Conservation (phyloP, 176 grass and related monocot species). For the Areca catechu region DNA sequence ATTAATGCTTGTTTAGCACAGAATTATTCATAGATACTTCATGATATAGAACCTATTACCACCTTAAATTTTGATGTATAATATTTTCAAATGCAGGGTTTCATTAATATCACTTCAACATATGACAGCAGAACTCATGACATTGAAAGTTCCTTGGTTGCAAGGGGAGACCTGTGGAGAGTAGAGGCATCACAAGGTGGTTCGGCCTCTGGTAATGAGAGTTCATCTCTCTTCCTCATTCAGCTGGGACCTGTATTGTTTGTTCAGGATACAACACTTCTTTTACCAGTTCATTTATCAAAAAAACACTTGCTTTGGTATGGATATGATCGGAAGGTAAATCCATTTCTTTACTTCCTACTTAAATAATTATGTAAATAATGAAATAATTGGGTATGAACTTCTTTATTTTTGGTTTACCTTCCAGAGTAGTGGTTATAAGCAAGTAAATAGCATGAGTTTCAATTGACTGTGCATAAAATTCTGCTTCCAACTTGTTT, state of each 20-base stretch:
- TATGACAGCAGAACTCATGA: constrained; percentile 50
- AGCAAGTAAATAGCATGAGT: too few relatives aligned
- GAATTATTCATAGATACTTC: too few relatives aligned
- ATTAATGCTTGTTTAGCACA: too few relatives aligned
- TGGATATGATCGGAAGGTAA: constrained; percentile 59
- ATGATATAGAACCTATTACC: too few relatives aligned
- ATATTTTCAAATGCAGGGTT: constrained; percentile 23
- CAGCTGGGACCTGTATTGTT: constrained; percentile 60
- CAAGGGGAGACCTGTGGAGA: constrained; percentile 49
- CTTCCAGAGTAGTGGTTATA: too few relatives aligned
- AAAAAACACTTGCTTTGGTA: constrained; percentile 71
- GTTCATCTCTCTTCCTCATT: constrained; percentile 36
- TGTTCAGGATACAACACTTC: constrained; percentile 47
- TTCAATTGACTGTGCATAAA: too few relatives aligned
- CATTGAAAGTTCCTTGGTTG: constrained; percentile 56
- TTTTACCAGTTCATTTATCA: constrained; percentile 61
- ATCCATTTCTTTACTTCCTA: neutral
- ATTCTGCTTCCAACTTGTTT: too few relatives aligned
- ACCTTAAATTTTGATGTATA: neutral
- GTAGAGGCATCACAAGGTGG: constrained; percentile 46
- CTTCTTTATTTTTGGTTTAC: too few relatives aligned
- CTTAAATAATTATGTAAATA: too few relatives aligned
- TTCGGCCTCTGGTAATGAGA: neutral
- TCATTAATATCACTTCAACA: constrained; percentile 39
- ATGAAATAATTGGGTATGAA: too few relatives aligned